Conservation (phyloP, 164 flowering plant species). For the Aristolochia californica region DNA sequence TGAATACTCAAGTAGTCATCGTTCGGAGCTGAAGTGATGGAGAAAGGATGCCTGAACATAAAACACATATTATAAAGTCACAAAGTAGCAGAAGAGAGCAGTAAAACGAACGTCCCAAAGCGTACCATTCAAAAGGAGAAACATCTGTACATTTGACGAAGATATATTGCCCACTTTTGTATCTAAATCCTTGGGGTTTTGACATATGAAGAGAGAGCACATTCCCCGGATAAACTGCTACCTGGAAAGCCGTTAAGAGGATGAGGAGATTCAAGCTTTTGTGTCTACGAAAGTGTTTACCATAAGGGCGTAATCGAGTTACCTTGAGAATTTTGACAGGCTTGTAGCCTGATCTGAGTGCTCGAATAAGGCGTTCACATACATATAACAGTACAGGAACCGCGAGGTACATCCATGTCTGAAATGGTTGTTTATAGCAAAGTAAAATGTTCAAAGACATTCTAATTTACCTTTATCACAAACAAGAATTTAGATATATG, state of each 20-base stretch:
- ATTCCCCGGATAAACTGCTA: conserved; percentile 60
- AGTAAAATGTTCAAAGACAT: too few species aligned
- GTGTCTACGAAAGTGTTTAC: too few species aligned
- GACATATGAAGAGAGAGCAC: conserved; percentile 48
- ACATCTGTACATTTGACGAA: conserved; percentile 51
- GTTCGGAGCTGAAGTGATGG: conserved; percentile 67
- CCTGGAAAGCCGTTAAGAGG: too few species aligned
- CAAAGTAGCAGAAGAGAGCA: too few species aligned
- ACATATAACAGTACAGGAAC: conserved; percentile 34
- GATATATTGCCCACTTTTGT: conserved; percentile 59
- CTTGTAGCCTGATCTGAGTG: conserved; percentile 36
- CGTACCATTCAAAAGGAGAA: conserved; percentile 60
- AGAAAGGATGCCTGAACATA: conserved; percentile 60
- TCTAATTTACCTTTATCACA: too few species aligned
- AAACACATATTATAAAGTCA: too few species aligned
- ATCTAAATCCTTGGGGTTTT: conserved; percentile 51
- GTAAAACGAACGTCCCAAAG: too few species aligned
- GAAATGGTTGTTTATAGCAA: too few species aligned
- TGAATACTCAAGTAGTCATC: conserved; percentile 59
- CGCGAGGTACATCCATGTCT: conserved; percentile 64
- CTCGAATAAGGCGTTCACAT: conserved; percentile 36
- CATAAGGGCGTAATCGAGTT: too few species aligned
- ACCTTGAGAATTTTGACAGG: conserved; percentile 39
- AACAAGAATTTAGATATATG: too few species aligned
- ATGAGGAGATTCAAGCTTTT: too few species aligned